A percentile compares a stretch with the other conserved stretches of the same genome.
These are phyloP conservation scores for Sphaerobolus stellatus DNA, from an alignment of 1,284 basidiomycete genomes.

Conservation along the genomic window DNA sequence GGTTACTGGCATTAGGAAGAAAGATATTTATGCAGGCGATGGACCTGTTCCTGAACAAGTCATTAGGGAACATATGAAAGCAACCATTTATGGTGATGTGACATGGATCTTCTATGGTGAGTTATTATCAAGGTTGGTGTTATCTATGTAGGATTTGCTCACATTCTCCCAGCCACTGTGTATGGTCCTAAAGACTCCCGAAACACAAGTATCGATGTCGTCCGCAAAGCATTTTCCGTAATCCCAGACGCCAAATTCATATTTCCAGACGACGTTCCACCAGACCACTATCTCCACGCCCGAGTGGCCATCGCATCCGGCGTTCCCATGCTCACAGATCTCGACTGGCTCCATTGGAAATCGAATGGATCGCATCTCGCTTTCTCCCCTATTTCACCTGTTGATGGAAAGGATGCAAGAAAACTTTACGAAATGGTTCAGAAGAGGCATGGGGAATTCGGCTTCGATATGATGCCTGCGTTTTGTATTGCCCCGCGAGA, in stretches of 20 bases:
- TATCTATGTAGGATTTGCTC: background rate
- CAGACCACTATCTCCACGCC: slow-evolving; percentile 2
- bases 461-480: slow-evolving; percentile 8
- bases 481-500: slow-evolving; percentile 6
- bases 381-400: slow-evolving; percentile 4
- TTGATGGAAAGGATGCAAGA: background rate
- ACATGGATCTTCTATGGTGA: slow-evolving; percentile 5
- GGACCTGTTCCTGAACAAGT: background rate
- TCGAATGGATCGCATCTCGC: slow-evolving; percentile 2
- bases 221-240: slow-evolving; percentile 5
- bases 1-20: slow-evolving; percentile 1
- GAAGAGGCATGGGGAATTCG: slow-evolving; percentile 4
- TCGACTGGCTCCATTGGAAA: slow-evolving; percentile 7
- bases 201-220: background rate
- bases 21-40: background rate
- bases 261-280: slow-evolving; percentile 4
- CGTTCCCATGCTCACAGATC: slow-evolving; percentile 1
- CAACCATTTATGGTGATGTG: slow-evolving; percentile 2
- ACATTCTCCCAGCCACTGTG: background rate
- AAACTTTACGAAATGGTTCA: slow-evolving; percentile 8
- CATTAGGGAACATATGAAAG: slow-evolving; percentile 1
- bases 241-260: slow-evolving; percentile 5
- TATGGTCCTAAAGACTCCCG: background rate
- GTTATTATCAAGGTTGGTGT: background rate
- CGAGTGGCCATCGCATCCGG: slow-evolving; percentile 4